A percentile compares a stretch with the other conserved stretches of the same genome.
phyloP scores from a whole-genome alignment of 2,329 filamentous ascomycete genomes.

The Penicillium sp. region DNA sequence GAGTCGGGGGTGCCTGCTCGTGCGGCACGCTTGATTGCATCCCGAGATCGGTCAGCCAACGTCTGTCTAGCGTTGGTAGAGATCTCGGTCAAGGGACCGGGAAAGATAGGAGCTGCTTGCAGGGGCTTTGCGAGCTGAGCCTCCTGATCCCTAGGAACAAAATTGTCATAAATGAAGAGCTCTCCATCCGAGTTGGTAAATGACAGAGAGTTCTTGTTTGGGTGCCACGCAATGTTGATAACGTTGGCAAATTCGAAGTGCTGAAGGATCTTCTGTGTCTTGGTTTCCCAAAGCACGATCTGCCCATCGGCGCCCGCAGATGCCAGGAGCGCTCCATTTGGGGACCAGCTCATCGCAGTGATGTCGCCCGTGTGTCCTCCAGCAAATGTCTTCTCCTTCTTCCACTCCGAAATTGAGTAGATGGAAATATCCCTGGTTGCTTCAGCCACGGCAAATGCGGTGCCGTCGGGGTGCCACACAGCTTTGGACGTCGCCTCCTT shows the following conservation, averaged over 20 bases:
- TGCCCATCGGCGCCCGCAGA: slow-evolving; percentile 54
- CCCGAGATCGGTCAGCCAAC: slow-evolving; percentile 55
- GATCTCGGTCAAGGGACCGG: slow-evolving; percentile 71
- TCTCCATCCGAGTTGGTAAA: slow-evolving; percentile 93
- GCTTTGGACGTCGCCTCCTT: slow-evolving; percentile 71
- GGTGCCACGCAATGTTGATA: slow-evolving; percentile 86
- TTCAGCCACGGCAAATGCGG: slow-evolving; percentile 83
- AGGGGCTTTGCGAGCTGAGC: slow-evolving; percentile 51
- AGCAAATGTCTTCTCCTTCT: slow-evolving; percentile 75
- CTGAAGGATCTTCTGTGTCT: slow-evolving; percentile 76
- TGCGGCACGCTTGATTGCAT: slow-evolving; percentile 51
- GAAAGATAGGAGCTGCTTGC: slow-evolving; percentile 82
- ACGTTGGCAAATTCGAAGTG: slow-evolving; percentile 79
- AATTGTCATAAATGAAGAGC: slow-evolving; percentile 74
- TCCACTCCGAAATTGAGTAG: slow-evolving; percentile 86
- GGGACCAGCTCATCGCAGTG: slow-evolving; percentile 86
- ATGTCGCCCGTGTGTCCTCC: slow-evolving; percentile 80
- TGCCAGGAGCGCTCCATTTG: slow-evolving; percentile 84
- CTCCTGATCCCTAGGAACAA: slow-evolving; percentile 53
- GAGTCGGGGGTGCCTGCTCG: slow-evolving; percentile 69
- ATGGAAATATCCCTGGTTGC: slow-evolving; percentile 79
- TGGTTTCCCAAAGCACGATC: slow-evolving; percentile 76
- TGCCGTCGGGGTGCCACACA: slow-evolving; percentile 91
- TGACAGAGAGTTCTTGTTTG: slow-evolving; percentile 79
- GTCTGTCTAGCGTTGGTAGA: slow-evolving; percentile 63